These are phyloP conservation scores for Fusarium pseudonygamai DNA, from an alignment of 2,329 filamentous ascomycete species.

Conservation along the genomic window DNA sequence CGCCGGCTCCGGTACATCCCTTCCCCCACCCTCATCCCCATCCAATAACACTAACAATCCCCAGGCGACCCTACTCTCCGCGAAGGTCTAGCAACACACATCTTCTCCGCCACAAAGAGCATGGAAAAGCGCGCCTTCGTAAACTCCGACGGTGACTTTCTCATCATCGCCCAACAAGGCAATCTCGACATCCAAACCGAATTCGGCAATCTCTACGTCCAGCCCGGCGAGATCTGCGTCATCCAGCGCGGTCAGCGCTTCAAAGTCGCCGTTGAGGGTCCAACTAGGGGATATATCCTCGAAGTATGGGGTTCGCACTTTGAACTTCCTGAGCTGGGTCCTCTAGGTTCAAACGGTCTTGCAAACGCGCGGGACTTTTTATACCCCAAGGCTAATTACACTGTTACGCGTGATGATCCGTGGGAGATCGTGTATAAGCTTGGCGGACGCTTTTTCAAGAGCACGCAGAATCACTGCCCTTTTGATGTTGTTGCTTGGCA, in stretches of 20 bases:
- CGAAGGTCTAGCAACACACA: conserved; percentile 60
- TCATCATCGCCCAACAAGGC: conserved; percentile 73
- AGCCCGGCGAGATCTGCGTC: conserved; percentile 73
- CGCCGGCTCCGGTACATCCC: conserved; percentile 51
- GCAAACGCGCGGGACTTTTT: conserved; percentile 74
- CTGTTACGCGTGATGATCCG: conserved; percentile 59
- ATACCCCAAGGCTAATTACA: conserved; percentile 67
- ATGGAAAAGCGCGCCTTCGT: conserved; percentile 61
- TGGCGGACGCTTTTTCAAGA: conserved; percentile 67
- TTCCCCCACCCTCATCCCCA: too few species aligned
- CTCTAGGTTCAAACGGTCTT: conserved; percentile 71
- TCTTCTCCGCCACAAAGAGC: conserved; percentile 57
- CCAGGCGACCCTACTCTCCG: conserved; percentile 56
- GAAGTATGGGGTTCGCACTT: conserved; percentile 74
- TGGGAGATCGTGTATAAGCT: conserved; percentile 71
- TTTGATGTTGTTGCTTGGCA: conserved; percentile 80
- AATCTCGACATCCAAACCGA: conserved; percentile 75
- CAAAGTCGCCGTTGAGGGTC: conserved; percentile 56
- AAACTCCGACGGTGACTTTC: conserved; percentile 72
- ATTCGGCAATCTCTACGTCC: conserved; percentile 69
- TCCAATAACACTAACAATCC: background rate
- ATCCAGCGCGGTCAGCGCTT: conserved; percentile 71
- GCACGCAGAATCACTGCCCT: conserved; percentile 70
- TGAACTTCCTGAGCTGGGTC: conserved; percentile 72
- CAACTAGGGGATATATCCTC: conserved; percentile 71